phyloP scores from a whole-genome alignment of 306 rosid genomes.

The Rosa persica region DNA sequence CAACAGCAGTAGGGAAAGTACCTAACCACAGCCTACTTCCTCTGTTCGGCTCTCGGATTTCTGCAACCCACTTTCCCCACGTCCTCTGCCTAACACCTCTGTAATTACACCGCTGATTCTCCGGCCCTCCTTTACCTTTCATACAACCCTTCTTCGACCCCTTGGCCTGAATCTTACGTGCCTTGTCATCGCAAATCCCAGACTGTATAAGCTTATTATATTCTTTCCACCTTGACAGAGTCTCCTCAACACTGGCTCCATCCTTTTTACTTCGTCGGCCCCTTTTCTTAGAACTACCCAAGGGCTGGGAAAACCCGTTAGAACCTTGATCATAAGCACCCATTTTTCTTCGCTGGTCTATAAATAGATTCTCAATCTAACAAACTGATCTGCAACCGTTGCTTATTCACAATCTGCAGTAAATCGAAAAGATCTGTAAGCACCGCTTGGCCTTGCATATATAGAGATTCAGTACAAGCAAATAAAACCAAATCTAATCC shows the following conservation, averaged over 20 bases:
- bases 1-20: constrained; percentile 62
- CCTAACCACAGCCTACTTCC: constrained; percentile 88
- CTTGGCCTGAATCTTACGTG: constrained; percentile 62
- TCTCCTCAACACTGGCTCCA: constrained; percentile 62
- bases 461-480: neutral
- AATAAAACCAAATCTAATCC: neutral
- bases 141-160: constrained; percentile 99
- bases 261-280: constrained; percentile 61
- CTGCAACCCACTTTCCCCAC: constrained; percentile 99
- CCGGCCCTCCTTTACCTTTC: constrained; percentile 98
- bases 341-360: constrained; percentile 33
- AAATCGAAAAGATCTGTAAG: neutral
- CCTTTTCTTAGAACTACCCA: constrained; percentile 52
- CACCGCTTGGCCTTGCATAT: neutral
- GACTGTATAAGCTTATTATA: constrained; percentile 42
- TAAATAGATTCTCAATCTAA: neutral
- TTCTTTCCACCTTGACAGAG: constrained; percentile 71
- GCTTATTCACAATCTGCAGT: constrained; percentile 34
- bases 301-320: constrained; percentile 22
- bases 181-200: constrained; percentile 28
- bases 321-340: constrained; percentile 44
- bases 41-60: constrained; percentile 78
- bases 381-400: neutral
- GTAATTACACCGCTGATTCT: constrained; percentile 63
- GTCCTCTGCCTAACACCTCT: constrained; percentile 98